Evolutionary conservation across 148 eudicot genomes (phyloP).

Genomic region (Fagopyrum tataricum): DNA sequence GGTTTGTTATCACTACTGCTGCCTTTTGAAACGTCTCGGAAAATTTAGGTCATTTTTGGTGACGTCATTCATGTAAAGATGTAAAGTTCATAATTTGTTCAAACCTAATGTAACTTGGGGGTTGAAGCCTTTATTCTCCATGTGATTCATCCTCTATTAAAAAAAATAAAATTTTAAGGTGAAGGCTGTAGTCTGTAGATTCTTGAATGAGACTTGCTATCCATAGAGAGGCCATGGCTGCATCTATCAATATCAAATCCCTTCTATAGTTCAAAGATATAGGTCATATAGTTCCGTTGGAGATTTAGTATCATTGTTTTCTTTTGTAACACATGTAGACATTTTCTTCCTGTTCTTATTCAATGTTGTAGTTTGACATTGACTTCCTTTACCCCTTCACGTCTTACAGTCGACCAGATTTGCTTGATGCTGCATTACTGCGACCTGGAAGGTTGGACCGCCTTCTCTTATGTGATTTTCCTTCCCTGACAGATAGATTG

Average conservation of each 20-base stretch:
- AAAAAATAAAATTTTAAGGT: not conserved
- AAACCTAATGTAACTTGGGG: not conserved
- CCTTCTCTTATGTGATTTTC: constrained; percentile 93
- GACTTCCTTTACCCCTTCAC: constrained; percentile 8
- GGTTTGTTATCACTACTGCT: not conserved
- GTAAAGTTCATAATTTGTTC: not conserved
- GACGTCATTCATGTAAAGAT: not conserved
- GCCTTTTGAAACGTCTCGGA: not conserved
- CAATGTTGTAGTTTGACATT: constrained; percentile 2
- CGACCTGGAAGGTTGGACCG: constrained; percentile 97
- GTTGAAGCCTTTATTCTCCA: not conserved
- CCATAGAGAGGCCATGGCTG: not conserved
- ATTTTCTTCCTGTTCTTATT: not conserved
- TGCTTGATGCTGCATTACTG: constrained; percentile 95
- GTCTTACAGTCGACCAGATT: constrained; percentile 87
- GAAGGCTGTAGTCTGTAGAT: not conserved
- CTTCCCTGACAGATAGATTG: constrained; percentile 63
- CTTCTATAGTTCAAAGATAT: not conserved
- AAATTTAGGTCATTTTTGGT: not conserved
- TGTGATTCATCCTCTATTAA: not conserved
- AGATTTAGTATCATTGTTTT: not conserved
- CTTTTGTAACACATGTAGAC: not conserved
- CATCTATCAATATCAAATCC: not conserved
- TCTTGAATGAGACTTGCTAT: not conserved
- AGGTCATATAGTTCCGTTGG: not conserved